These are phyloP conservation scores for Coemansia sp. DNA, from an alignment of 192 early-diverging fungal species.

Conservation along the genomic window DNA sequence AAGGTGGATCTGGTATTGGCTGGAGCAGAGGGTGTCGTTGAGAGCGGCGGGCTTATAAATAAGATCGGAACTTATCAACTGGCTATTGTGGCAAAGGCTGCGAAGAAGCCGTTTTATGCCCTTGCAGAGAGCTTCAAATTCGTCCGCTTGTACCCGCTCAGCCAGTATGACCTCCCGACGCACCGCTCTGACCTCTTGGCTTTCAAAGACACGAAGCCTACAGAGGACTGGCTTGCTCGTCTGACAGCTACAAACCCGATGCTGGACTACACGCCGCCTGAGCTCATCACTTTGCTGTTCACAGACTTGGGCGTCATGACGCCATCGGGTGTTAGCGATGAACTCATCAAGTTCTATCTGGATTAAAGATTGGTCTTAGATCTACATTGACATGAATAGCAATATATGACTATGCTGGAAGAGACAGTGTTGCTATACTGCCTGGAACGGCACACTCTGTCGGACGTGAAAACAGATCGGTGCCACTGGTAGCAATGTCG, in stretches of 20 bases:
- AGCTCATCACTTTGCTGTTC: constrained; percentile 85
- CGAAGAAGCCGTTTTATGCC: constrained; percentile 91
- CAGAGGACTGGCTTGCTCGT: constrained; percentile 47
- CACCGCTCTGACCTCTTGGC: constrained; percentile 68
- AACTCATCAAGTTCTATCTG: constrained; percentile 81
- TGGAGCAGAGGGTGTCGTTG: constrained; percentile 97
- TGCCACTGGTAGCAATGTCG: background rate
- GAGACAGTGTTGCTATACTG: constrained; percentile 9
- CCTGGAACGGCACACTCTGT: constrained; percentile 45
- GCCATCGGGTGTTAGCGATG: constrained; percentile 84
- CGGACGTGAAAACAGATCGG: constrained; percentile 30
- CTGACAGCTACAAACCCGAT: constrained; percentile 63
- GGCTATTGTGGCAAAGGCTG: constrained; percentile 92
- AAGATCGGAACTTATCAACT: constrained; percentile 96
- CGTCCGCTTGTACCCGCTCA: constrained; percentile 91
- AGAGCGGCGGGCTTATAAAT: constrained; percentile 97
- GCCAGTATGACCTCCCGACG: constrained; percentile 91
- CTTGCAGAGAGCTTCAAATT: constrained; percentile 98
- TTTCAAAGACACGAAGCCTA: constrained; percentile 55
- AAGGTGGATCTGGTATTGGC: constrained; percentile 96
- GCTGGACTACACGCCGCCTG: constrained; percentile 93
- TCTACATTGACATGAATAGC: background rate
- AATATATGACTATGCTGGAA: background rate
- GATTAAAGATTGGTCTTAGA: constrained; percentile 34
- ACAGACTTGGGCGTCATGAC: constrained; percentile 92